These are phyloP conservation scores for Camellia lanceoleosa DNA, from an alignment of 148 eudicot species.

Conservation along the genomic window DNA sequence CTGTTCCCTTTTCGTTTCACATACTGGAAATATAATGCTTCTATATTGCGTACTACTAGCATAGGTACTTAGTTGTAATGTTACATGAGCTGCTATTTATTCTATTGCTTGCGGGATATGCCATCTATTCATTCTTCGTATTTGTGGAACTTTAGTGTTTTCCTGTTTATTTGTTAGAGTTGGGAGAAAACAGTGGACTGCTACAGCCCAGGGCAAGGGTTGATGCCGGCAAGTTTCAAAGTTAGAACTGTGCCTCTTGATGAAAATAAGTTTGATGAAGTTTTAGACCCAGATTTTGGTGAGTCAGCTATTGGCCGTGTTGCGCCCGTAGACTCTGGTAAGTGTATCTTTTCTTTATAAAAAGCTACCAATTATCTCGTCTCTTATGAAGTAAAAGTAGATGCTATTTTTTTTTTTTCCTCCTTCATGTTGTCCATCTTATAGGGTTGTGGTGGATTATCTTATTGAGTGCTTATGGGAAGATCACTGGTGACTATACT, in stretches of 20 bases:
- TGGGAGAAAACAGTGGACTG: slow-evolving; percentile 99
- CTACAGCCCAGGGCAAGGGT: slow-evolving; percentile 77
- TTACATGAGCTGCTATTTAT: not conserved
- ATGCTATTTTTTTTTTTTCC: slow-evolving; percentile 4
- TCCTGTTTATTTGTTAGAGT: slow-evolving; percentile 41
- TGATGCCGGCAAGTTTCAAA: slow-evolving; percentile 81
- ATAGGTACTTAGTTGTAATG: not conserved
- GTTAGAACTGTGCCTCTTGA: slow-evolving; percentile 61
- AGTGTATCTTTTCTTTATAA: slow-evolving; percentile 1
- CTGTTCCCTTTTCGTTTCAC: not conserved
- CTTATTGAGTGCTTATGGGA: slow-evolving; percentile 79
- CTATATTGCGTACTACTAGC: not conserved
- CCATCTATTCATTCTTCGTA: not conserved
- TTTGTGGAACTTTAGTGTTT: slow-evolving; percentile 1
- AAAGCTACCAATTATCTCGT: not conserved
- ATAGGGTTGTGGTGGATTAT: slow-evolving; percentile 97
- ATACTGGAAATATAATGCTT: not conserved
- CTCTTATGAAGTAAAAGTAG: not conserved
- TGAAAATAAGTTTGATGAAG: slow-evolving; percentile 62
- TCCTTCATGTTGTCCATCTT: slow-evolving; percentile 8
- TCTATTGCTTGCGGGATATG: not conserved
- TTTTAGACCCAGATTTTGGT: slow-evolving; percentile 76
- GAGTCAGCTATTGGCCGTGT: slow-evolving; percentile 75
- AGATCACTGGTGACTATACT: slow-evolving; percentile 79
- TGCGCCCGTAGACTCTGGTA: slow-evolving; percentile 98